Conservation (phyloP, 2,329 filamentous ascomycete genomes). For the Sclerotiophoma versabilis region DNA sequence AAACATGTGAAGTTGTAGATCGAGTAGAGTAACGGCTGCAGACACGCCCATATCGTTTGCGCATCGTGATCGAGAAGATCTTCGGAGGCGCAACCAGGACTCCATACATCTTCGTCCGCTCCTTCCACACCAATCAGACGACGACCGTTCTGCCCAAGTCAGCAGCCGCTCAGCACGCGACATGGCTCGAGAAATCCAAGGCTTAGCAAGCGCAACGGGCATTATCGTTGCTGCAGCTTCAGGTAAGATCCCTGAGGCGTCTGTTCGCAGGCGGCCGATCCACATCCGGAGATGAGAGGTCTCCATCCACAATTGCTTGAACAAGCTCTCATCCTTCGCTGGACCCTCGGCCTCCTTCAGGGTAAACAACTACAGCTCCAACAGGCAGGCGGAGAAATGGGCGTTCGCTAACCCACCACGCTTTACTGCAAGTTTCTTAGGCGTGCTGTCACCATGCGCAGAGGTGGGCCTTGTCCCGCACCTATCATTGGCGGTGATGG, state of each 20-base stretch:
- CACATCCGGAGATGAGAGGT: slow-evolving; percentile 15
- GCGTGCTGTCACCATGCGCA: slow-evolving; percentile 11
- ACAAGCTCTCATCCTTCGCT: slow-evolving; percentile 5
- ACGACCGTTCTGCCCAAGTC: slow-evolving; percentile 1
- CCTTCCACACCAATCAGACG: slow-evolving; percentile 7
- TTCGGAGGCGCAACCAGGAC: neutral
- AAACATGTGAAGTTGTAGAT: neutral
- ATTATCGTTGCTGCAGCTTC: slow-evolving; percentile 14
- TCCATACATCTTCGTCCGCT: neutral
- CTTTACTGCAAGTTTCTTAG: slow-evolving; percentile 9
- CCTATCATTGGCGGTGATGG: slow-evolving; percentile 1
- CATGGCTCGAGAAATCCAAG: slow-evolving; percentile 6
- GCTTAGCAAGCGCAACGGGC: slow-evolving; percentile 10
- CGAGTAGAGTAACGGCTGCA: neutral
- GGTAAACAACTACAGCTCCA: slow-evolving; percentile 11
- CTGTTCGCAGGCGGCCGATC: slow-evolving; percentile 9
- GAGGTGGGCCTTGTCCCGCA: neutral
- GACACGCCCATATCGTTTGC: neutral
- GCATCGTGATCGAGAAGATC: neutral
- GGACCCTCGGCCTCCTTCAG: slow-evolving; percentile 10
- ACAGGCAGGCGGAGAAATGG: slow-evolving; percentile 9
- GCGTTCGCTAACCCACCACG: slow-evolving; percentile 13
- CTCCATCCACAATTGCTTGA: neutral
- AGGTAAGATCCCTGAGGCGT: slow-evolving; percentile 2
- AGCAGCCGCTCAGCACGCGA: slow-evolving; percentile 12